phyloP scores from a whole-genome alignment of 805 yeast species.

The Saccharomycopsis amapae region DNA sequence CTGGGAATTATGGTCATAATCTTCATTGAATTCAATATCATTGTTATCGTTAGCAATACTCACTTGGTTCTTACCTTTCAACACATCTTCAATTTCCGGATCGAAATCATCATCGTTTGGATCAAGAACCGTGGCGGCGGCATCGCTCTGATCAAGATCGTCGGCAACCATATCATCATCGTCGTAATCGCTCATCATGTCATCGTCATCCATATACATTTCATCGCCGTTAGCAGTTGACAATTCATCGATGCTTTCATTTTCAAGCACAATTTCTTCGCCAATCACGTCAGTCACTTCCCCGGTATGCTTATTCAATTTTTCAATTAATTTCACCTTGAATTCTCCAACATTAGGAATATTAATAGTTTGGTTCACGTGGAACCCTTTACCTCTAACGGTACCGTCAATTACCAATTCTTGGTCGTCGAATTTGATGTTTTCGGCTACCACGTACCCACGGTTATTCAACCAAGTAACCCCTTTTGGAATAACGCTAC shows the following conservation, averaged over 20 bases:
- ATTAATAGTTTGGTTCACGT: conserved; percentile 71
- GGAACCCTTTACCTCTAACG: conserved; percentile 81
- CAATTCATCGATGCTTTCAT: conserved; percentile 23
- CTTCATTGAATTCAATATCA: conserved; percentile 57
- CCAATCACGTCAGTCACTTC: conserved; percentile 27
- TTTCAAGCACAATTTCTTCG: conserved; percentile 28
- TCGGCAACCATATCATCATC: conserved; percentile 24
- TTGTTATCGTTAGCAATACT: conserved; percentile 38
- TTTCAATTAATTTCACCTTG: conserved; percentile 63
- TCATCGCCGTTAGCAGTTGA: too few species aligned
- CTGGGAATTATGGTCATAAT: conserved; percentile 82
- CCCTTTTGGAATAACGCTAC: conserved; percentile 82
- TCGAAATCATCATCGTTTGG: conserved; percentile 34
- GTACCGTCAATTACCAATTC: conserved; percentile 66
- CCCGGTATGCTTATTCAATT: conserved; percentile 26
- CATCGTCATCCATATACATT: conserved; percentile 27
- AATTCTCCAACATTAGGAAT: conserved; percentile 89
- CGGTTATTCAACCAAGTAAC: conserved; percentile 91
- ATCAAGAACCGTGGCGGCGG: not conserved
- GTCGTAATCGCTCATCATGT: conserved; percentile 25
- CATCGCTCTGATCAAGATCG: not conserved
- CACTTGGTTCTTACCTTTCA: conserved; percentile 34
- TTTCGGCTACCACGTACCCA: conserved; percentile 78
- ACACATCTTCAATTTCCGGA: conserved; percentile 41
- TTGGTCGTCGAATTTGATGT: conserved; percentile 29